Evolutionary conservation across 768 basidiomycete species (phyloP).

Genomic region (Neoboletus brunneissimus): DNA sequence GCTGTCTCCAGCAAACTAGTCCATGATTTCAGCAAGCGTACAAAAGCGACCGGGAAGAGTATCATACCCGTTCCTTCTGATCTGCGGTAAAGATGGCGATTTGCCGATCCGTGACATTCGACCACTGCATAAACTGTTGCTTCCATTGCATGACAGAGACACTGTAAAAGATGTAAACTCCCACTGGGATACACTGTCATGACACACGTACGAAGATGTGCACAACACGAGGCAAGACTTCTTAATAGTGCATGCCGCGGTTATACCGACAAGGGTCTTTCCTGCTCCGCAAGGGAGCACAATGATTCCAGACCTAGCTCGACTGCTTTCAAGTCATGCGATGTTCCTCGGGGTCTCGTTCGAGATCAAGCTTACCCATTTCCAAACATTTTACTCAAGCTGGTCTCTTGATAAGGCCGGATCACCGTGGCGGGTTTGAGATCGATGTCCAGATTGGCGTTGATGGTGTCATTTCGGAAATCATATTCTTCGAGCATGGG

Average conservation of each 20-base stretch:
- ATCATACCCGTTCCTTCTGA: constrained; percentile 88
- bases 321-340: constrained; percentile 45
- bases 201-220: constrained; percentile 81
- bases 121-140: constrained; percentile 98
- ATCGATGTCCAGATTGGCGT: constrained; percentile 97
- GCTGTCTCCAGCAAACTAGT: constrained; percentile 91
- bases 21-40: constrained; percentile 5
- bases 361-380: constrained; percentile 66
- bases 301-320: constrained; percentile 96
- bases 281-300: constrained; percentile 98
- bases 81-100: constrained; percentile 98
- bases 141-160: constrained; percentile 99
- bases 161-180: constrained; percentile 35
- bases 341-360: neutral
- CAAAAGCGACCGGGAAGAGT: neutral
- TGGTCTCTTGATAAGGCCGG: constrained; percentile 97
- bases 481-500: constrained; percentile 99
- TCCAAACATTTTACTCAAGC: constrained; percentile 98
- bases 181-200: neutral
- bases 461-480: constrained; percentile 94
- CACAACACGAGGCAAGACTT: constrained; percentile 97
- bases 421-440: constrained; percentile 97
- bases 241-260: constrained; percentile 98
- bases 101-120: constrained; percentile 93
- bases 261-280: constrained; percentile 99